Base-by-base conservation (phyloP, 257 asterid species). In the Rhazya stricta region DNA sequence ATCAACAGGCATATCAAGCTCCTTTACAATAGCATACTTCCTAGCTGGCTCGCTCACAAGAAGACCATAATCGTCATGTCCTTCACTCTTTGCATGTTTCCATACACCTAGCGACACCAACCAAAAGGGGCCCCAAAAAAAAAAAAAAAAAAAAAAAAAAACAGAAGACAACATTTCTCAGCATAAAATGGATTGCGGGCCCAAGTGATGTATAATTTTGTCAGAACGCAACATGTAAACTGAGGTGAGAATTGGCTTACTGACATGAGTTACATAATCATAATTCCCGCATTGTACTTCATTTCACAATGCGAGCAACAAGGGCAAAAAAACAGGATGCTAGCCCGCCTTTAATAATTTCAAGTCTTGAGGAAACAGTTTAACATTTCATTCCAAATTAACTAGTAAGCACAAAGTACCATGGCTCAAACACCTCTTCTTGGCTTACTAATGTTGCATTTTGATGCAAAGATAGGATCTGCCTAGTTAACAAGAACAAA, bases 1-100 rank as follows among this genome's bases (percentile, higher is more conserved):
- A 69, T 84, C 80, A 58, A 83, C 92, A 74, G 83, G 86, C 27
- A 81, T 77, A 34, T 89, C 97, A 42, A 94, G 89, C 77, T 80
- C 91, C 91, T 91, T 94, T 18, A 91, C 96, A 72, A 95, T 92
- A n/a, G 97, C 98, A 56, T 92, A 83, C 62, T 95, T 95, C 87
- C 88, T 84, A 30, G 98, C 99, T 81, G 86, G 85, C 80, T 92
- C 96, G 32, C 91, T 86, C 34, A 94, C 99, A 75, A 94, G 93
- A 85, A 94, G 98, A 34, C 99, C 99, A 80, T 84, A 80, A 81
- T 94, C 99, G 25, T 92, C 98, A 76, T 92, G 98, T 25, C 99
- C 99, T 74, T 89, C 95, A 45, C 99, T 92, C 91, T 92, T 92
- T 23, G 67, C 84, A 77, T 87, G 98, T 75, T 94, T 94, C 99